These are phyloP conservation scores for Tuber indicum DNA, from an alignment of 495 filamentous ascomycete species.

Conservation along the genomic window DNA sequence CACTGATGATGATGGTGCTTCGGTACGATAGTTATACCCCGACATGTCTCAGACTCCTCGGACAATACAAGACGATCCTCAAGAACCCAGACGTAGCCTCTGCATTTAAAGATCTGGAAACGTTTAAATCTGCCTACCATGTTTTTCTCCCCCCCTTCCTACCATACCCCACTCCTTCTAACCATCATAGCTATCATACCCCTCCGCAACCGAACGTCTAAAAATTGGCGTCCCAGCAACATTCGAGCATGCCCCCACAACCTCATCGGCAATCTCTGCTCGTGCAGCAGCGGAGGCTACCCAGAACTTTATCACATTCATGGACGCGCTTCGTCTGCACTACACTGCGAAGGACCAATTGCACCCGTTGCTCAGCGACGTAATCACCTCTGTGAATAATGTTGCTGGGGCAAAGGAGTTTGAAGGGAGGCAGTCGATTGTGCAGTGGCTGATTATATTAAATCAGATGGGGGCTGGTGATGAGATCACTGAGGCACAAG, in stretches of 20 bases:
- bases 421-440: constrained; percentile 89
- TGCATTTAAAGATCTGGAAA: constrained; percentile 80
- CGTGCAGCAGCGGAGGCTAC: constrained; percentile 61
- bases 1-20: not conserved
- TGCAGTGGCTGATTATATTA: constrained; percentile 93
- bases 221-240: constrained; percentile 74
- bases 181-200: constrained; percentile 71
- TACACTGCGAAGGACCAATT: constrained; percentile 90
- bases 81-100: constrained; percentile 75
- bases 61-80: constrained; percentile 93
- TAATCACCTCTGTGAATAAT: constrained; percentile 93
- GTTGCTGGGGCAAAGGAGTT: constrained; percentile 74
- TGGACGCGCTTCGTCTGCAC: constrained; percentile 85
- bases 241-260: constrained; percentile 46
- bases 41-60: constrained; percentile 82
- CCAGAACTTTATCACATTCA: constrained; percentile 95
- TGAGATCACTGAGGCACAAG: constrained; percentile 79
- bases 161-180: not conserved
- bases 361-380: constrained; percentile 84
- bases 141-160: constrained; percentile 5
- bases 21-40: constrained; percentile 62
- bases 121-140: constrained; percentile 60
- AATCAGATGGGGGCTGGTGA: constrained; percentile 97
- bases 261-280: constrained; percentile 40
- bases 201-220: constrained; percentile 84